Evolutionary conservation across 1,139 yeast genomes (phyloP).

Genomic region (Kluyveromyces sp.): DNA sequence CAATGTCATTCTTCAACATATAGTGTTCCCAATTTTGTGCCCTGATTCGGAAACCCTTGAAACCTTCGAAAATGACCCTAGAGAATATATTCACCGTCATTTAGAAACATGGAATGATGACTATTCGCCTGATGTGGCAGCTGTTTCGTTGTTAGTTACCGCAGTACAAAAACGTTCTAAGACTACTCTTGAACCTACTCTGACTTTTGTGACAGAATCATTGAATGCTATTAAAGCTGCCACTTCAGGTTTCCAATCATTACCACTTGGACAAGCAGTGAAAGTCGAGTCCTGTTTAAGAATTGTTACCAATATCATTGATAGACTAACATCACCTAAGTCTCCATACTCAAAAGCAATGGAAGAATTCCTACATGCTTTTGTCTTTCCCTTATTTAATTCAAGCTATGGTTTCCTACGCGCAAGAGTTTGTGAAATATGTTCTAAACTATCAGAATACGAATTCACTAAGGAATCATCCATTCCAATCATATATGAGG

Average conservation of each 20-base stretch:
- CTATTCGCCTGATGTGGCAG: slow-evolving; percentile 61
- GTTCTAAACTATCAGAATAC: slow-evolving; percentile 62
- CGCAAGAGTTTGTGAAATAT: slow-evolving; percentile 77
- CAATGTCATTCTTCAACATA: slow-evolving; percentile 56
- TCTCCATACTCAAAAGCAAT: slow-evolving; percentile 59
- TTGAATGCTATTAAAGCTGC: slow-evolving; percentile 35
- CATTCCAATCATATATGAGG: slow-evolving; percentile 52
- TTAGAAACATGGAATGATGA: slow-evolving; percentile 59
- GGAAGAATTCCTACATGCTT: slow-evolving; percentile 57
- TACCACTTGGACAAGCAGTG: slow-evolving; percentile 52
- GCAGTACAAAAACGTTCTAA: slow-evolving; percentile 60
- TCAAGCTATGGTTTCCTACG: slow-evolving; percentile 65
- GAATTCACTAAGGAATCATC: slow-evolving; percentile 44
- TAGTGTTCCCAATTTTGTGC: slow-evolving; percentile 71
- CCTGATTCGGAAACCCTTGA: slow-evolving; percentile 68
- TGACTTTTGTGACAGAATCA: slow-evolving; percentile 57
- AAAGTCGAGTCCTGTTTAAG: slow-evolving; percentile 76
- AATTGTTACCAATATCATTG: slow-evolving; percentile 66
- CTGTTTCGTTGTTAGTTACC: slow-evolving; percentile 54
- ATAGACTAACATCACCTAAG: slow-evolving; percentile 44
- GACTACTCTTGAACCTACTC: slow-evolving; percentile 52
- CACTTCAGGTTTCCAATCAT: slow-evolving; percentile 29
- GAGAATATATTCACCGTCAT: slow-evolving; percentile 76
- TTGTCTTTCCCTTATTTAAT: slow-evolving; percentile 65
- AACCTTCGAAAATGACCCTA: slow-evolving; percentile 80